Conservation (phyloP, 305 asterid genomes). For the Fraxinus angustifolia region DNA sequence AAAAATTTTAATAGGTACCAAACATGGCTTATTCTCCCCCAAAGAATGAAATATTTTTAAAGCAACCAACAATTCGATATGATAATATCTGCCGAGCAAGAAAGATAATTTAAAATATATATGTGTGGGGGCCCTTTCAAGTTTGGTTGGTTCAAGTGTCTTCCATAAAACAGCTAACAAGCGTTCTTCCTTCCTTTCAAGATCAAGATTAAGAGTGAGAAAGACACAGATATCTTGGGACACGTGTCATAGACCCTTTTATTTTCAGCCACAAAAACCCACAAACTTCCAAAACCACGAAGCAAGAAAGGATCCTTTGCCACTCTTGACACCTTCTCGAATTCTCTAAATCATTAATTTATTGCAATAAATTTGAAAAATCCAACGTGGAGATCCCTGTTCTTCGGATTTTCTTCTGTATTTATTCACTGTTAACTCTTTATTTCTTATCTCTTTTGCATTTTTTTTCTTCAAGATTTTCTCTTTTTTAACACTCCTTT, state of each 20-base stretch:
- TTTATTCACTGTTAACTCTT: conserved; percentile 18
- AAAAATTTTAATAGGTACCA: too few relatives aligned
- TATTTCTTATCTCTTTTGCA: conserved; percentile 20
- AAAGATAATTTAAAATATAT: conserved; percentile 16
- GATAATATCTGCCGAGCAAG: background rate
- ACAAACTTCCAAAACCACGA: conserved; percentile 17
- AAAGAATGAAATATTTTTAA: background rate
- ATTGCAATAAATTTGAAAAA: background rate
- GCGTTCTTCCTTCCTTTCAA: background rate
- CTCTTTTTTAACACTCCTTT: conserved; percentile 8
- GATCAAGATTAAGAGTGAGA: conserved; percentile 14
- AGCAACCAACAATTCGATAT: background rate
- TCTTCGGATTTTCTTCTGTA: conserved; percentile 23
- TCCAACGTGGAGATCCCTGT: conserved; percentile 31
- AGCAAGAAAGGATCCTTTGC: conserved; percentile 32
- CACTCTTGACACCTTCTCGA: conserved; percentile 42
- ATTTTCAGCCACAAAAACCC: conserved; percentile 41
- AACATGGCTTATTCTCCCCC: too few relatives aligned
- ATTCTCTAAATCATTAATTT: conserved; percentile 31
- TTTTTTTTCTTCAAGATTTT: background rate
- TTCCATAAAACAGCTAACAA: conserved; percentile 31
- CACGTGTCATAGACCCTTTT: conserved; percentile 36
- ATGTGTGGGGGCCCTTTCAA: background rate
- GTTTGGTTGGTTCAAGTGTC: conserved; percentile 29
- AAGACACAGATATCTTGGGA: background rate